Conservation (phyloP, 73 alveolate genomes). For the Uronychia setigera region DNA sequence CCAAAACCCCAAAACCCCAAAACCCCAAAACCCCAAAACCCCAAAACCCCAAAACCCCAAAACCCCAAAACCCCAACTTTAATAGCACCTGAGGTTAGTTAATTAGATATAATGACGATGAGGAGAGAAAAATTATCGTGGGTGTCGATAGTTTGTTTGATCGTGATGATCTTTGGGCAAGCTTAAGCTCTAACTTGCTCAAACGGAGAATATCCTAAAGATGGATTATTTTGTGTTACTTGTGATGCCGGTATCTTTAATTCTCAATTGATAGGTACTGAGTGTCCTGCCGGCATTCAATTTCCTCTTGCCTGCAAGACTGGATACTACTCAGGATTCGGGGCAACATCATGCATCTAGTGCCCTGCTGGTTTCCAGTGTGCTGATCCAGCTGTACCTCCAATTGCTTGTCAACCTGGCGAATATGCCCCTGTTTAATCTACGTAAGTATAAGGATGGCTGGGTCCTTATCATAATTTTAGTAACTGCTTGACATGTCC, state of each 20-base stretch:
- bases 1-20: no score
- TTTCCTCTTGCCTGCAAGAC: conserved; percentile 20
- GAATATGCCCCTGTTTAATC: neutral
- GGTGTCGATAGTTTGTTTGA: no score
- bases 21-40: no score
- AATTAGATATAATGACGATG: no score
- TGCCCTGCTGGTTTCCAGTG: conserved; percentile 71
- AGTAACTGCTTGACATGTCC: conserved; percentile 23
- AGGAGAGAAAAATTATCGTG: no score
- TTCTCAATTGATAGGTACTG: conserved; percentile 11
- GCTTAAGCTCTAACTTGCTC: no score
- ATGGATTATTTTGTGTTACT: neutral
- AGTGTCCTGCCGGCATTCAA: conserved; percentile 5
- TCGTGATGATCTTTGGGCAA: no score
- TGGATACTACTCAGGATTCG: conserved; percentile 46
- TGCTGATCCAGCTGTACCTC: conserved; percentile 14
- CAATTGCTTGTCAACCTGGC: conserved; percentile 21
- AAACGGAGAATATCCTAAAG: conserved; percentile 1
- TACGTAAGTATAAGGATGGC: neutral
- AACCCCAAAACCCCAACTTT: no score
- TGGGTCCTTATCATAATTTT: neutral
- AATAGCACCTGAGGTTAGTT: no score
- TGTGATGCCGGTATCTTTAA: neutral
- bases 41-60: no score
- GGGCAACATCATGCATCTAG: conserved; percentile 29